phyloP scores from a whole-genome alignment of 164 flowering plant species.

The Amborella trichopoda region DNA sequence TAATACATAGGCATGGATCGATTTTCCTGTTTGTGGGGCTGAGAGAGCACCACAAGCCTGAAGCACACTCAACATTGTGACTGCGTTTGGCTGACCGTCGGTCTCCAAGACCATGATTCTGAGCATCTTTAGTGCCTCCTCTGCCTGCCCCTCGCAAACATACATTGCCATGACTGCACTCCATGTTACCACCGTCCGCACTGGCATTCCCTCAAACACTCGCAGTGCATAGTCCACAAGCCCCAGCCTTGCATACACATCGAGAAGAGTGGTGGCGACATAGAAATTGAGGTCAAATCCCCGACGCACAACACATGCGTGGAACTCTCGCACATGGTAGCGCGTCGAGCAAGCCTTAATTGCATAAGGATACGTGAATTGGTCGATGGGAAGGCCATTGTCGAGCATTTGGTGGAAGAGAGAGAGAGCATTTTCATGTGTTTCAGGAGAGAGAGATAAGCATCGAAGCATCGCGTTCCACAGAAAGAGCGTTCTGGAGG shows the following conservation, averaged over 20 bases:
- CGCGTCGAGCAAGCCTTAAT: constrained; percentile 63
- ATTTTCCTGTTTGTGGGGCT: constrained; percentile 65
- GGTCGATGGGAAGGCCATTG: constrained; percentile 37
- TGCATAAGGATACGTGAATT: constrained; percentile 67
- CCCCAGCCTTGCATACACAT: constrained; percentile 71
- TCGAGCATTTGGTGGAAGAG: constrained; percentile 42
- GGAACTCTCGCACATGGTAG: constrained; percentile 56
- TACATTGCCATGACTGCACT: constrained; percentile 86
- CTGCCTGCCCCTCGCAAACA: constrained; percentile 50
- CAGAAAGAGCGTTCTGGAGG: too few relatives aligned
- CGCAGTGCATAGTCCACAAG: constrained; percentile 33
- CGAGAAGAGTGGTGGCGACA: constrained; percentile 68
- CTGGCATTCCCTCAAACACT: constrained; percentile 51
- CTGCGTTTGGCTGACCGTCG: constrained; percentile 47
- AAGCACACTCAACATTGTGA: constrained; percentile 81
- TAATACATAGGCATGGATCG: constrained; percentile 55
- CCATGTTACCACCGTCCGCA: constrained; percentile 78
- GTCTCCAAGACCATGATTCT: constrained; percentile 39
- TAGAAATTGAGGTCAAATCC: constrained; percentile 53
- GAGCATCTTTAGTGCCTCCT: constrained; percentile 63
- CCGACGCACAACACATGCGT: constrained; percentile 50
- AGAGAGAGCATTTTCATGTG: constrained; percentile 33
- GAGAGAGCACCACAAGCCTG: constrained; percentile 76
- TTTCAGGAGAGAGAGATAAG: constrained; percentile 3
- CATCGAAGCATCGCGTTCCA: neutral